Evolutionary conservation across 129 eudicot species (phyloP), one percentile per base, ranked within the genome.

Genomic region (Flaveria bidentis): DNA sequence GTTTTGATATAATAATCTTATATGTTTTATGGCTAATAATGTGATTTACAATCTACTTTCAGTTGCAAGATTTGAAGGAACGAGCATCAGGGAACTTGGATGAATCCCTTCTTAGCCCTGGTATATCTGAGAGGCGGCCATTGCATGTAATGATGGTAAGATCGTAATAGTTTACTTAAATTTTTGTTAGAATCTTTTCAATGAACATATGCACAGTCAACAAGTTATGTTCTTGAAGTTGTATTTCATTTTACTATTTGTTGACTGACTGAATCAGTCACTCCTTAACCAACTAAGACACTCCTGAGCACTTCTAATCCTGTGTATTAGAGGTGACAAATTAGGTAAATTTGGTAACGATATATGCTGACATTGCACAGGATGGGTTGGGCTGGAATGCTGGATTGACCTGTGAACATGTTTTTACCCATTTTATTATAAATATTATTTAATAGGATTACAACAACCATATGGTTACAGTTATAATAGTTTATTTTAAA

Each of bases 91-190:
- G 96, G 47, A 94, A 89, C 84, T 77, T 81, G 77, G 98, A 94
- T 18, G 97, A 93, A 79, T 82, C 90, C 30, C 86, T 89, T 73
- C 46, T 78, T 70, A 93, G 46, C 78, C 98, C 98, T 46, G 98
- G 98, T 58, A 79, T 87, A 82, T 93, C 98, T 16, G 97, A 90
- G 71, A 91, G 91, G 89, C 97, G 87, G 86, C 98, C 98, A 68
- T 84, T 93, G 83, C 98, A 93, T 87, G 98, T 93, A 16, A 87
- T 93, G 83, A 91, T 93, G 98, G 98, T 94, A 84, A 91, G 91
- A 91, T 91, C 97, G 98, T 94, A 84, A 91, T 90, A 74, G 64
- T 50, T 80, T 39, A 49, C 50, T 44, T 57, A 41, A 60, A 16
- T 16, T 16, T 49, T 33, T 25, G 55, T 69, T 0, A 33, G 1